Conservation (phyloP, 1,139 yeast species). For the Waltiozyma solani region DNA sequence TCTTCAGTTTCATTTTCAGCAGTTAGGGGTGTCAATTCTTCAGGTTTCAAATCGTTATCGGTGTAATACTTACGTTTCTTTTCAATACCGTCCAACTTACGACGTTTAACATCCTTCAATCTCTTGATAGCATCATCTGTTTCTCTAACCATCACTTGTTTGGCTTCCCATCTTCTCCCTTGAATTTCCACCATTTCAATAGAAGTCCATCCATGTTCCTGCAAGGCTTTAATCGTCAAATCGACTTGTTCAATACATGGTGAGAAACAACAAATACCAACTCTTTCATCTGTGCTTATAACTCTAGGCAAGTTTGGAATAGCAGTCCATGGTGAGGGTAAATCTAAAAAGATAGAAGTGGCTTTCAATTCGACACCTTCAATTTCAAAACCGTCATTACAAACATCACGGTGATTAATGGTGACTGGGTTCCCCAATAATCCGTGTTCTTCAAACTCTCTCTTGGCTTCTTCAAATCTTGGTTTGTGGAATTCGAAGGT, state of each 20-base stretch:
- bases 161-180: slow-evolving; percentile 82
- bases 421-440: slow-evolving; percentile 33
- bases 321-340: slow-evolving; percentile 98
- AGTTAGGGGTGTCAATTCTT: slow-evolving; percentile 5
- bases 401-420: slow-evolving; percentile 88
- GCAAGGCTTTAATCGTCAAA: slow-evolving; percentile 67
- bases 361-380: slow-evolving; percentile 37
- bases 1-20: slow-evolving; percentile 6
- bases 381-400: slow-evolving; percentile 72
- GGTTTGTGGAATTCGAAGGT: slow-evolving; percentile 90
- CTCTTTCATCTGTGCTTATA: slow-evolving; percentile 41
- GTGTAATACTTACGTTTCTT: slow-evolving; percentile 33
- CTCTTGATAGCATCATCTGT: slow-evolving; percentile 76
- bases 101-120: slow-evolving; percentile 66
- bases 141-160: slow-evolving; percentile 78
- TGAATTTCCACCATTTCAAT: slow-evolving; percentile 92
- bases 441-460: slow-evolving; percentile 69
- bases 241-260: slow-evolving; percentile 98
- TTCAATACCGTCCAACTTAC: slow-evolving; percentile 70
- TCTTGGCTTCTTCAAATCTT: slow-evolving; percentile 66
- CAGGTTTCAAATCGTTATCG: slow-evolving; percentile 18
- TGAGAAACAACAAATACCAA: slow-evolving; percentile 84
- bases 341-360: slow-evolving; percentile 74
- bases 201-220: slow-evolving; percentile 72
- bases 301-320: slow-evolving; percentile 61